Percentiles rank a stretch among this genome's conserved stretches.
Evolutionary conservation across 139 green algal species (phyloP).

Genomic region (Spirogloea muscicola): DNA sequence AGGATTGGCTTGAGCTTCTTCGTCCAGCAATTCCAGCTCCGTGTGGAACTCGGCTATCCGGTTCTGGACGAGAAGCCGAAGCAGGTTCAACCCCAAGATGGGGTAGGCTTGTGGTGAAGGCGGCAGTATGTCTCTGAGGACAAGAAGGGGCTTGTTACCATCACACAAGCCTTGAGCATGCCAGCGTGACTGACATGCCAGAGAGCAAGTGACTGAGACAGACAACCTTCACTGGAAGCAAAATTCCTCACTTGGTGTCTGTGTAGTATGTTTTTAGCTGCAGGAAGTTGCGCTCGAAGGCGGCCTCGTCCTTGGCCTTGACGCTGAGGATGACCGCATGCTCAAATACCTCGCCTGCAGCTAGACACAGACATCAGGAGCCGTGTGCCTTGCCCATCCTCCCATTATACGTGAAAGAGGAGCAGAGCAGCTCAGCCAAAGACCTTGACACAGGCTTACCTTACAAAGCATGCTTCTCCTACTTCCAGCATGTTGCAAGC

Average conservation of each 20-base stretch:
- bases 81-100: slow-evolving; percentile 79
- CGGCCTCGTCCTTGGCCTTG: slow-evolving; percentile 67
- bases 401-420: not conserved
- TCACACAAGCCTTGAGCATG: not conserved
- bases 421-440: not conserved
- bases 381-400: not conserved
- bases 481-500: too few relatives aligned
- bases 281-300: slow-evolving; percentile 82
- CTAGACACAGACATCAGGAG: slow-evolving; percentile 1
- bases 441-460: not conserved
- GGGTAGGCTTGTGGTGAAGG: slow-evolving; percentile 62
- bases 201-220: not conserved
- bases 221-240: not conserved
- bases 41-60: slow-evolving; percentile 97
- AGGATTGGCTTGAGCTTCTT: slow-evolving; percentile 45
- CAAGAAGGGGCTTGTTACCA: not conserved
- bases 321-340: slow-evolving; percentile 78
- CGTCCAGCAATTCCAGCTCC: slow-evolving; percentile 81
- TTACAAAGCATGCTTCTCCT: not conserved
- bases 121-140: slow-evolving; percentile 51
- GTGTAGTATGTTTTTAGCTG: slow-evolving; percentile 87
- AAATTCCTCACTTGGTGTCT: slow-evolving; percentile 65
- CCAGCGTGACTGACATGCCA: not conserved
- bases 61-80: slow-evolving; percentile 91
- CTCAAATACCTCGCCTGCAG: slow-evolving; percentile 84